Evolutionary conservation across 768 basidiomycete genomes (phyloP).

Genomic region (Pleurotus ostreatus): DNA sequence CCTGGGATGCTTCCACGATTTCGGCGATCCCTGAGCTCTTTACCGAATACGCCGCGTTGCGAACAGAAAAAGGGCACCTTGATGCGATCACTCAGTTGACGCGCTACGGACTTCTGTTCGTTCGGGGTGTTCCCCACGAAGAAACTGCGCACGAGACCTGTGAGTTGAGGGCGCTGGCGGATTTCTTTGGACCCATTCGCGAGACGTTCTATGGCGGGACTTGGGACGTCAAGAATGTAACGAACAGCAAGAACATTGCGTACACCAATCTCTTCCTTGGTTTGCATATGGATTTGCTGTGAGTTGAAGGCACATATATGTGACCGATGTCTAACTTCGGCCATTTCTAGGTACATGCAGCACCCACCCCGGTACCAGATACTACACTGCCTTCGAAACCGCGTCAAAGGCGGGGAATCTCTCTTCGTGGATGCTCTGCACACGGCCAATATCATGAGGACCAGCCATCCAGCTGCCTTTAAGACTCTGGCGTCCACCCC

Average conservation of each 20-base stretch:
- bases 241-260: constrained; percentile 83
- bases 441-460: constrained; percentile 52
- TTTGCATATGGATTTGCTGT: constrained; percentile 91
- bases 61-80: constrained; percentile 41
- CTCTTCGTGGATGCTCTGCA: constrained; percentile 82
- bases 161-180: constrained; percentile 63
- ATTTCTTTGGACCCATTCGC: constrained; percentile 70
- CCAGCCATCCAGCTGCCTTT: constrained; percentile 47
- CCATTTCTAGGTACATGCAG: constrained; percentile 70
- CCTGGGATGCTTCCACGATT: constrained; percentile 46
- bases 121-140: constrained; percentile 62
- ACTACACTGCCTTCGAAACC: constrained; percentile 85
- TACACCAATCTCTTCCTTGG: constrained; percentile 90
- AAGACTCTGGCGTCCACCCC: constrained; percentile 52
- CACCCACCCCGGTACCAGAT: constrained; percentile 90
- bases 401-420: constrained; percentile 78
- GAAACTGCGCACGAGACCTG: constrained; percentile 59
- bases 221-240: constrained; percentile 83
- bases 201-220: constrained; percentile 86
- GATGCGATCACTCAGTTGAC: constrained; percentile 65
- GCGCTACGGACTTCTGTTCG: constrained; percentile 70
- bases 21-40: constrained; percentile 39
- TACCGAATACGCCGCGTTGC: constrained; percentile 50
- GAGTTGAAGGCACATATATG: constrained; percentile 26
- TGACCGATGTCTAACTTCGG: not conserved